Conservation (phyloP, 108 stramenopile genomes). For the Licmophora abbreviata region DNA sequence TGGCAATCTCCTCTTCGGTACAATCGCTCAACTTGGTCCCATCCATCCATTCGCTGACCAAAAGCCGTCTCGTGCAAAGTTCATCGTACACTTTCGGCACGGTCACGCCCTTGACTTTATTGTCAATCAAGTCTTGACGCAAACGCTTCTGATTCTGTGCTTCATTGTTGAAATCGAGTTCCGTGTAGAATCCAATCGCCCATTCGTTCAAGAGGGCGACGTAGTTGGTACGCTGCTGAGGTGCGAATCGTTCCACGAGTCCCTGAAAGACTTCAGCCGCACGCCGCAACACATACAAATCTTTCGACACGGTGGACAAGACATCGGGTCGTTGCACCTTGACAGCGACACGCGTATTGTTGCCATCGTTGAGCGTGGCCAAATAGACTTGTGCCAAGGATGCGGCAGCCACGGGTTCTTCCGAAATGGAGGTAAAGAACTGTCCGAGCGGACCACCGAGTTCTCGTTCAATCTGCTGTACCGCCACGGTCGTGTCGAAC, state of each 20-base stretch:
- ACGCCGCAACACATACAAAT: slow-evolving; percentile 80
- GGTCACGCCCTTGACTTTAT: slow-evolving; percentile 58
- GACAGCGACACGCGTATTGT: slow-evolving; percentile 74
- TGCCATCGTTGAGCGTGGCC: slow-evolving; percentile 70
- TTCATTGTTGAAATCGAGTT: slow-evolving; percentile 73
- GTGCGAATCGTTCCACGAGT: slow-evolving; percentile 80
- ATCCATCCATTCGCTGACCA: slow-evolving; percentile 87
- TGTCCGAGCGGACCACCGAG: slow-evolving; percentile 75
- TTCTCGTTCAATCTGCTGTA: slow-evolving; percentile 75
- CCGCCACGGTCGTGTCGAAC: slow-evolving; percentile 76
- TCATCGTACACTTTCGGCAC: slow-evolving; percentile 75
- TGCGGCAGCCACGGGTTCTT: slow-evolving; percentile 87
- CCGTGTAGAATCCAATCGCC: slow-evolving; percentile 86
- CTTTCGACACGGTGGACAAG: slow-evolving; percentile 72
- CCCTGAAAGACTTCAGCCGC: slow-evolving; percentile 86
- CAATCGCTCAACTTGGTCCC: slow-evolving; percentile 70
- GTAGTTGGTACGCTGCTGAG: slow-evolving; percentile 83
- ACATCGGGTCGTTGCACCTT: slow-evolving; percentile 87
- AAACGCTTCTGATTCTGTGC: slow-evolving; percentile 68
- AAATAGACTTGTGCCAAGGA: slow-evolving; percentile 83
- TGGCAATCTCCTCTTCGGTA: slow-evolving; percentile 40
- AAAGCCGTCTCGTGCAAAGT: slow-evolving; percentile 64
- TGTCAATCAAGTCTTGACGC: slow-evolving; percentile 42
- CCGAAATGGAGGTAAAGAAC: slow-evolving; percentile 80
- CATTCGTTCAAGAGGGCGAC: slow-evolving; percentile 84